A percentile compares a stretch with the other conserved stretches of the same genome.
Evolutionary conservation across 2,329 filamentous ascomycete species (phyloP).

Genomic region (Pseudogymnoascus sp.): DNA sequence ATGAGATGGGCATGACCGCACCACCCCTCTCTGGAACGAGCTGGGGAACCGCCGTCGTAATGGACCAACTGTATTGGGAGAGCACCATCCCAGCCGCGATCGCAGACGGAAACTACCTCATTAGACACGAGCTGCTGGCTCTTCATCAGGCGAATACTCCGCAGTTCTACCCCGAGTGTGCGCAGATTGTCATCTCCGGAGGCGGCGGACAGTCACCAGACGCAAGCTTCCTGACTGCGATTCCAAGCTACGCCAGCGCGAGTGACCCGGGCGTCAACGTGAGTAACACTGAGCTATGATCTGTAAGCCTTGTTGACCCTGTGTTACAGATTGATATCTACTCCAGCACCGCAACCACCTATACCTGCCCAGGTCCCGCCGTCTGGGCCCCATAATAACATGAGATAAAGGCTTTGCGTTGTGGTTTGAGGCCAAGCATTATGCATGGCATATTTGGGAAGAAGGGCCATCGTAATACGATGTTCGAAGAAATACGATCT

Average conservation of each 20-base stretch:
- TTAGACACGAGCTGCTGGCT: constrained; percentile 50
- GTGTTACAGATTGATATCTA: constrained; percentile 40
- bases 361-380: constrained; percentile 41
- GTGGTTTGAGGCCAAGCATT: not conserved
- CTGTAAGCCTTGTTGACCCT: constrained; percentile 10
- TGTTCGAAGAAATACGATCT: not conserved
- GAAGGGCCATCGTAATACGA: not conserved
- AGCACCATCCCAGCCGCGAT: constrained; percentile 43
- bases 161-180: constrained; percentile 52
- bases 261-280: constrained; percentile 27
- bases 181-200: constrained; percentile 45
- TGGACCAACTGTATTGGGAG: constrained; percentile 40
- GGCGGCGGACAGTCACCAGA: constrained; percentile 37
- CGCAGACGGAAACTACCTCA: constrained; percentile 47
- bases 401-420: not conserved
- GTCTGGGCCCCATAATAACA: constrained; percentile 32
- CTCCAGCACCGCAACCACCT: constrained; percentile 36
- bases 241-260: constrained; percentile 19
- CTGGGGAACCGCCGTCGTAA: constrained; percentile 43
- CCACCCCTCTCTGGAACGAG: constrained; percentile 37
- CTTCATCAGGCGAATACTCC: constrained; percentile 45
- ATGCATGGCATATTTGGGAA: not conserved
- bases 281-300: constrained; percentile 15
- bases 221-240: constrained; percentile 18
- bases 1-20: constrained; percentile 44